Base-by-base conservation (phyloP, 768 basidiomycete genomes). In the Phlebiopsis flavidoalba region DNA sequence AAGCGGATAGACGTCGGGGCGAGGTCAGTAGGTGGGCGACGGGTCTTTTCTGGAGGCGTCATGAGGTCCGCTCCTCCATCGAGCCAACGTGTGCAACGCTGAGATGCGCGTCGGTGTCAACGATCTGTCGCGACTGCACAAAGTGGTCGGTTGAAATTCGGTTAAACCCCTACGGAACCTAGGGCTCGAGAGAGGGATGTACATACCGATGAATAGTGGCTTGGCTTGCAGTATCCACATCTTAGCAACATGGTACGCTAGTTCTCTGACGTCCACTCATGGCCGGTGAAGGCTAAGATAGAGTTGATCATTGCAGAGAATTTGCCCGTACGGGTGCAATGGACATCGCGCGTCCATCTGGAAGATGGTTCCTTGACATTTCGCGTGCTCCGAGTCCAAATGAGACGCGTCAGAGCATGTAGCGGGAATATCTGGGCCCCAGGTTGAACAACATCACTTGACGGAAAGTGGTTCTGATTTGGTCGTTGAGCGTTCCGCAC, bases 1-100 rank as follows among this genome's bases (percentile, higher is more conserved):
- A 5, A 43, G 61, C 70, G 70, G 70, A 67, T 66, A 68, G 64
- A 70, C 67, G 64, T 71, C 69, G 70, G 70, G 51, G 40, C n/a
- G 49, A 58, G 69, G 63, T 65, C 69, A 66, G 56, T 70, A 49
- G 66, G 33, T 60, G 59, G 49, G 33, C 50, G 60, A 46, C 51
- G 60, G 57, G 19, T 36, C 45, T 61, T 58, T 50, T 58, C 14
- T 62, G 61, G 57, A 31, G 17, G 60, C n/a, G 61, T 62, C 61
- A 62, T 58, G 61, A 58, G 61, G 57, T 40, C 57, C 15, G 19
- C n/a, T 35, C 51, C 49, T 17, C n/a, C 56, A 61, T 47, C 51
- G 60, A 53, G 31, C 40, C 40, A 12, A 49, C n/a, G 54, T 55
- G 12, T 37, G 40, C 54, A 21, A 22, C 54, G 22, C 24, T 21